Conservation (phyloP, 331 rosid genomes). For the Cucumis variabilis region DNA sequence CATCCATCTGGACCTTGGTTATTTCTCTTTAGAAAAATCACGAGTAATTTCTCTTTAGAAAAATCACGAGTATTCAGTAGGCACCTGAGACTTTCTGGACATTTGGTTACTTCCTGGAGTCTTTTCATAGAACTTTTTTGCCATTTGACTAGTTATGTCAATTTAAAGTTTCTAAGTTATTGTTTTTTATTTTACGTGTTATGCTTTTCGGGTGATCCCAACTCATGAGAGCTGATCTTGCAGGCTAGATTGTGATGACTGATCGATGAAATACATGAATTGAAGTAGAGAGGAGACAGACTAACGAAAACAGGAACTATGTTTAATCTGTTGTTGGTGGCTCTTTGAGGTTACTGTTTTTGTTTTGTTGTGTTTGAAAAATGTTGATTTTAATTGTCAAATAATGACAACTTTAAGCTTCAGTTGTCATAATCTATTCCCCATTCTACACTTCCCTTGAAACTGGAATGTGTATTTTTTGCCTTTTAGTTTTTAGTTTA, state of each 20-base stretch:
- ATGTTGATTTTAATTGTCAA: background rate
- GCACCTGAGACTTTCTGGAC: background rate
- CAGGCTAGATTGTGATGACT: conserved; percentile 21
- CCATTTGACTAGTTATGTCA: background rate
- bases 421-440: background rate
- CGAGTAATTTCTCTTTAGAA: conserved; percentile 4
- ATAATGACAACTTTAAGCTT: background rate
- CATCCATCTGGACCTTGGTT: background rate
- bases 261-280: background rate
- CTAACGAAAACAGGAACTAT: background rate
- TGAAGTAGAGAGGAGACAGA: background rate
- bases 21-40: too few relatives aligned
- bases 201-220: background rate
- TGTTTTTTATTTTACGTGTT: background rate
- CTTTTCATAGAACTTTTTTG: background rate
- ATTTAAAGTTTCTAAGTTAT: background rate
- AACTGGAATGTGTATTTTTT: background rate
- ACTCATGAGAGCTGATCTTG: background rate
- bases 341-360: background rate
- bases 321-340: background rate
- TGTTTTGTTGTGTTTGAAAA: conserved; percentile 10
- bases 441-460: background rate
- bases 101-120: background rate
- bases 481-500: background rate
- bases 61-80: background rate